A percentile compares a stretch with the other conserved stretches of the same genome.
Conservation (phyloP, 2,329 filamentous ascomycete species). For the Cladophialophora immunda region DNA sequence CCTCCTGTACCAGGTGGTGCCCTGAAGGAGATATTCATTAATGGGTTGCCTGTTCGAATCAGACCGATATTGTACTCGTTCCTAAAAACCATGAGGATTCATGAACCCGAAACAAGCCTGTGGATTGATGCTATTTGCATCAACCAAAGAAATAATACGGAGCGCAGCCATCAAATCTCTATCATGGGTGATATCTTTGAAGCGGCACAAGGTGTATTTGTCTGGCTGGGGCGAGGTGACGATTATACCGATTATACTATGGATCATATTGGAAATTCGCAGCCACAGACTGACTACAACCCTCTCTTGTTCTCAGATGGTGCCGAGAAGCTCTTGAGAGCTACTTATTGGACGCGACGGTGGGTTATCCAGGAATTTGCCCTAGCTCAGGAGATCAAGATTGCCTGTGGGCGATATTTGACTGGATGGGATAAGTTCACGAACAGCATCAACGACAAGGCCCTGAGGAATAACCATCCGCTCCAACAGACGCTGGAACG, state of each 20-base stretch:
- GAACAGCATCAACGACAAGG: no score
- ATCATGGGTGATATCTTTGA: no score
- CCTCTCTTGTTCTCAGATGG: background rate
- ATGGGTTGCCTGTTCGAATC: background rate
- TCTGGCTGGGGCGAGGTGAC: background rate
- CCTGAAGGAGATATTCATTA: background rate
- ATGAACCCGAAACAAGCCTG: background rate
- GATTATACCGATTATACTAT: background rate
- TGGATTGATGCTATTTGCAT: background rate
- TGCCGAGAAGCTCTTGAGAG: background rate
- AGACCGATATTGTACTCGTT: background rate
- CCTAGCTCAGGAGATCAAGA: constrained; percentile 10
- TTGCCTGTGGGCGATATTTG: constrained; percentile 2
- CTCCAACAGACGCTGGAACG: no score
- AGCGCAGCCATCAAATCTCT: no score
- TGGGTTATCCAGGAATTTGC: constrained; percentile 30
- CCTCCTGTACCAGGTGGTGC: background rate
- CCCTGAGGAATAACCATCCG: no score
- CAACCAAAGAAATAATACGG: no score
- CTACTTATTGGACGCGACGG: constrained; percentile 21
- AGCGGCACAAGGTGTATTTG: no score
- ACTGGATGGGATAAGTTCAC: background rate
- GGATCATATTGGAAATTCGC: background rate
- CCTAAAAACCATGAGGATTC: background rate
- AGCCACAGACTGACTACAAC: background rate